phyloP scores from a whole-genome alignment of 1,139 yeast species.

The Zygosaccharomyces sapae region DNA sequence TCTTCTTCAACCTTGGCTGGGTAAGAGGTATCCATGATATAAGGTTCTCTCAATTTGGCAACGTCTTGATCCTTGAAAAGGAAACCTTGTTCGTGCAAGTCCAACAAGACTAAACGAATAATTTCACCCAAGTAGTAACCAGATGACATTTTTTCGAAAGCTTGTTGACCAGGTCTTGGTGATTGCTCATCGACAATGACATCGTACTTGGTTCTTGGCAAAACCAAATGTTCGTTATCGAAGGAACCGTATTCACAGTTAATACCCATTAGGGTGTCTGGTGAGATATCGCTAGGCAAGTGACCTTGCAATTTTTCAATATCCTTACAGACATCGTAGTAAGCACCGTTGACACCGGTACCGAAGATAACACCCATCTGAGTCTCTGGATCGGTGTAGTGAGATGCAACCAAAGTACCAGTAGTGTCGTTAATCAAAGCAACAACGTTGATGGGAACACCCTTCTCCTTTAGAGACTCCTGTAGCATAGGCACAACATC shows the following conservation, averaged over 20 bases:
- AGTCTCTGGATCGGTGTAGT: conserved; percentile 83
- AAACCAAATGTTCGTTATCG: conserved; percentile 77
- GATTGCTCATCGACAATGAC: conserved; percentile 72
- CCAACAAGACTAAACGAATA: conserved; percentile 73
- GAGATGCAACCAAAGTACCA: conserved; percentile 94
- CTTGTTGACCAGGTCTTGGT: conserved; percentile 95
- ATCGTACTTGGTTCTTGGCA: conserved; percentile 92
- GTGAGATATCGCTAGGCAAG: conserved; percentile 57
- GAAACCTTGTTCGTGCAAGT: conserved; percentile 58
- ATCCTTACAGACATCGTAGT: conserved; percentile 70
- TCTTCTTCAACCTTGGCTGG: conserved; percentile 86
- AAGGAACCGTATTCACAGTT: conserved; percentile 98
- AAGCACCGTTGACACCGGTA: conserved; percentile 97
- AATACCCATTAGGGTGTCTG: conserved; percentile 80
- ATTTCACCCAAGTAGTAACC: conserved; percentile 96
- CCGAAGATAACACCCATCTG: conserved; percentile 96
- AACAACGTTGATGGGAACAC: conserved; percentile 78
- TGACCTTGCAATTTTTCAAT: conserved; percentile 82
- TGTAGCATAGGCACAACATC: conserved; percentile 93
- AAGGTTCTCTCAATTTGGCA: conserved; percentile 54
- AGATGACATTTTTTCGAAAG: conserved; percentile 95
- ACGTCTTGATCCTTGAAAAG: conserved; percentile 69
- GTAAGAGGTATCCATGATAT: conserved; percentile 82
- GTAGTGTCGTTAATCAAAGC: conserved; percentile 96
- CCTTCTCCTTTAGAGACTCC: conserved; percentile 56